A percentile compares a stretch with the other conserved stretches of the same genome.
phyloP scores from a whole-genome alignment of 345 rosid genomes.

The Brassica juncea region DNA sequence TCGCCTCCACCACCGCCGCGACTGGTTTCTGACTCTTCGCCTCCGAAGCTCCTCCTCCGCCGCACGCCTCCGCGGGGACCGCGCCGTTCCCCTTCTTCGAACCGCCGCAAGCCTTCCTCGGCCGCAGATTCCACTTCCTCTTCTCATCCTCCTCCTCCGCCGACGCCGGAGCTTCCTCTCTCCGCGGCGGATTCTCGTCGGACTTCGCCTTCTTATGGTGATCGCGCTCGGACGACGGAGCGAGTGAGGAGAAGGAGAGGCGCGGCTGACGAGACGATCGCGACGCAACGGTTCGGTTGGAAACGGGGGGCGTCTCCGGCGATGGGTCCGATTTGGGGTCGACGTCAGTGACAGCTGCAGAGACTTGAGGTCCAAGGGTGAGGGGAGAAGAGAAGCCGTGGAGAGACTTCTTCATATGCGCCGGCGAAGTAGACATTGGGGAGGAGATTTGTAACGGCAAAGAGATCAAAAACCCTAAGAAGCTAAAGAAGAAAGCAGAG shows the following conservation, averaged over 20 bases:
- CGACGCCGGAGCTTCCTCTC: slow-evolving; percentile 25
- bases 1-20: slow-evolving; percentile 48
- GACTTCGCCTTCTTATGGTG: slow-evolving; percentile 22
- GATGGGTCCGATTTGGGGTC: slow-evolving; percentile 41
- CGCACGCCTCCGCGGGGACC: slow-evolving; percentile 5
- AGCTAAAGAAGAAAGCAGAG: background rate
- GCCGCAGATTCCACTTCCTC: slow-evolving; percentile 83
- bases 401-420: slow-evolving; percentile 72
- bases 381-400: slow-evolving; percentile 63
- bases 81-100: slow-evolving; percentile 32
- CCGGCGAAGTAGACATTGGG: slow-evolving; percentile 59
- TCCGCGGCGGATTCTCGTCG: slow-evolving; percentile 30
- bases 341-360: slow-evolving; percentile 5
- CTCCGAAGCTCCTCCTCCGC: slow-evolving; percentile 25
- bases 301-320: slow-evolving; percentile 27
- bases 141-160: slow-evolving; percentile 47
- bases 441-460: background rate
- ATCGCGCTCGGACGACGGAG: slow-evolving; percentile 45
- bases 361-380: slow-evolving; percentile 27
- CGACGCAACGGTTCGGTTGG: slow-evolving; percentile 52
- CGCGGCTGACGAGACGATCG: slow-evolving; percentile 65
- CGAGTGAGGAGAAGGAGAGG: slow-evolving; percentile 43
- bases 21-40: slow-evolving; percentile 39
- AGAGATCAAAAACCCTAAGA: slow-evolving; percentile 35
- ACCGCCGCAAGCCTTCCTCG: slow-evolving; percentile 47